Conservation (phyloP, 495 filamentous ascomycete genomes). For the Neurospora discreta region DNA sequence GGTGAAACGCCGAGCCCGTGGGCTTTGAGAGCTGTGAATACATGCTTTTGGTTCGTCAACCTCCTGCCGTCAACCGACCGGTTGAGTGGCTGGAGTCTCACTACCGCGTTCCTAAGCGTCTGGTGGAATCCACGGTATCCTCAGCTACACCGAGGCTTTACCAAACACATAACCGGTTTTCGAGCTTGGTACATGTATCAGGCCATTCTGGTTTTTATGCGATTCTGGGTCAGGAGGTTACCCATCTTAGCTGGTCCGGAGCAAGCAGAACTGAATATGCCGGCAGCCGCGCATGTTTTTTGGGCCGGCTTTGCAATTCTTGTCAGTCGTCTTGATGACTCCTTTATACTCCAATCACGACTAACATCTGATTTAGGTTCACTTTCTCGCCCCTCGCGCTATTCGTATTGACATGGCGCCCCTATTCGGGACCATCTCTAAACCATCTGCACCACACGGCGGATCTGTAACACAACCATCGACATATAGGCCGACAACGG, state of each 20-base stretch:
- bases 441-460: background rate
- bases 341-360: slow-evolving; percentile 8
- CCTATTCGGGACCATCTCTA: slow-evolving; percentile 32
- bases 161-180: slow-evolving; percentile 52
- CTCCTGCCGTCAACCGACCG: slow-evolving; percentile 20
- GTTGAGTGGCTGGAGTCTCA: slow-evolving; percentile 37
- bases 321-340: slow-evolving; percentile 32
- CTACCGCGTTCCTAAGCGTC: slow-evolving; percentile 43
- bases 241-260: slow-evolving; percentile 34
- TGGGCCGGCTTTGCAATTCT: slow-evolving; percentile 42
- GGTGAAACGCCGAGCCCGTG: slow-evolving; percentile 13
- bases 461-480: slow-evolving; percentile 9
- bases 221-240: slow-evolving; percentile 42
- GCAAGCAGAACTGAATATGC: slow-evolving; percentile 22
- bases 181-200: slow-evolving; percentile 61
- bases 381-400: slow-evolving; percentile 34
- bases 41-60: slow-evolving; percentile 14
- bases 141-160: slow-evolving; percentile 50
- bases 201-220: slow-evolving; percentile 45
- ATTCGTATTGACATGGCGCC: slow-evolving; percentile 46
- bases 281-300: slow-evolving; percentile 43
- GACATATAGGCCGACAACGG: slow-evolving; percentile 8
- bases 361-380: slow-evolving; percentile 30
- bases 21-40: slow-evolving; percentile 20
- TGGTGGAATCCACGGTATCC: slow-evolving; percentile 73